Base-by-base conservation (phyloP, 371 early-diverging fungal genomes). In the Zychaea mexicana region DNA sequence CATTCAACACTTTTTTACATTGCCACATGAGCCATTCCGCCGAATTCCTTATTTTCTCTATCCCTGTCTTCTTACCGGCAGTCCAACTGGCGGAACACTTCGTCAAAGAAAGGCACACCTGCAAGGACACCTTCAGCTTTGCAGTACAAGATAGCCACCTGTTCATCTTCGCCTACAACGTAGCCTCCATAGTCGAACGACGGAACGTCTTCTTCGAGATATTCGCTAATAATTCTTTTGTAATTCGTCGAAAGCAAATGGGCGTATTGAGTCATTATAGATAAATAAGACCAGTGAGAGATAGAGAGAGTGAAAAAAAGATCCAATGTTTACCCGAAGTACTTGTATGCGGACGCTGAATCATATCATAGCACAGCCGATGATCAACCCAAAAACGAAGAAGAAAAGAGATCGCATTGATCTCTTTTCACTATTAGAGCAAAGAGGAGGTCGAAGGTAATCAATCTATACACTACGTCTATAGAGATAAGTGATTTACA, bases 151-250 rank as follows among this genome's bases (percentile, higher is more conserved):
- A 90, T 82, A 27, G 97, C 98, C 2, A 73, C 80, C 67, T 95
- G 86, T n/a, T 87, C 88, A 15, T 85, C 83, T 67, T 94, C 93
- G 62, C 98, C 97, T 22, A 98, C 98, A 36, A 97, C 98, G 71
- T 85, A 96, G 47, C 97, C 98, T 52, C 97, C 98, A 74, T 94
- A 96, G 80, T 98, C 98, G 75, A 98, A 97, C 17, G 93, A 91
- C 5, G 98, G 97, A 15, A 94, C 92, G 79, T 98, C 98, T 76
- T 98, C 97, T 64, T 87, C 82, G 26, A 98, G 85, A 90, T 96
- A 98, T 57, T 79, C 76, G 0, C 85, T 63, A n/a, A 96, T 88
- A 32, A 81, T 67, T 36, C 79, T 66, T 65, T 86, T 88, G 84
- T 88, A 93, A 63, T 84, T 84, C 19, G 85, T 86, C 6, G 94